Conservation (phyloP, 1,284 basidiomycete genomes). For the Ustilago xerochloae region DNA sequence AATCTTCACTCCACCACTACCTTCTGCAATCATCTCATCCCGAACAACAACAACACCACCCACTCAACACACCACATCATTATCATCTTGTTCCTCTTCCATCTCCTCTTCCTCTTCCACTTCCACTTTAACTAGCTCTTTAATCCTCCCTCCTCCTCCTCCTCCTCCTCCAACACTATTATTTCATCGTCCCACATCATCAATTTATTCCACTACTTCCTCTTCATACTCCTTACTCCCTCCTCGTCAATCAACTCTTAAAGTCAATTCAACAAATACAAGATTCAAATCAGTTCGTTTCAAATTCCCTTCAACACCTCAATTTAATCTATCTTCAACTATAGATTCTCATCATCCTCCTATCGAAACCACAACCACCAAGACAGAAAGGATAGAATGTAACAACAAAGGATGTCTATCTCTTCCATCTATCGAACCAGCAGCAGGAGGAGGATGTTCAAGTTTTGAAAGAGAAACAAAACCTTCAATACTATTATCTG, state of each 20-base stretch:
- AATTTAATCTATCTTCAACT: not conserved
- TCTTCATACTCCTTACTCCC: not conserved
- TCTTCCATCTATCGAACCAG: not conserved
- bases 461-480: too few species aligned
- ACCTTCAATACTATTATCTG: not conserved
- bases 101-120: not conserved
- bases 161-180: not conserved
- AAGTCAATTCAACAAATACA: not conserved
- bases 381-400: too few species aligned
- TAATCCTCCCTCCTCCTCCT: not conserved
- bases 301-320: not conserved
- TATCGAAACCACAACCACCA: not conserved
- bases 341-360: not conserved
- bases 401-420: too few species aligned
- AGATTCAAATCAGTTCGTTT: slow-evolving; percentile 25
- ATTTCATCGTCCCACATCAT: not conserved
- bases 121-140: not conserved
- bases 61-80: not conserved
- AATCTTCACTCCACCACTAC: slow-evolving; percentile 21
- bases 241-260: not conserved
- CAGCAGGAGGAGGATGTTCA: too few species aligned
- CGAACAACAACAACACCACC: not conserved
- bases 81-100: not conserved
- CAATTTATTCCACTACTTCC: not conserved
- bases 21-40: slow-evolving; percentile 18